phyloP scores from a whole-genome alignment of 208 protist genomes.

The Leishmania amazonensis region DNA sequence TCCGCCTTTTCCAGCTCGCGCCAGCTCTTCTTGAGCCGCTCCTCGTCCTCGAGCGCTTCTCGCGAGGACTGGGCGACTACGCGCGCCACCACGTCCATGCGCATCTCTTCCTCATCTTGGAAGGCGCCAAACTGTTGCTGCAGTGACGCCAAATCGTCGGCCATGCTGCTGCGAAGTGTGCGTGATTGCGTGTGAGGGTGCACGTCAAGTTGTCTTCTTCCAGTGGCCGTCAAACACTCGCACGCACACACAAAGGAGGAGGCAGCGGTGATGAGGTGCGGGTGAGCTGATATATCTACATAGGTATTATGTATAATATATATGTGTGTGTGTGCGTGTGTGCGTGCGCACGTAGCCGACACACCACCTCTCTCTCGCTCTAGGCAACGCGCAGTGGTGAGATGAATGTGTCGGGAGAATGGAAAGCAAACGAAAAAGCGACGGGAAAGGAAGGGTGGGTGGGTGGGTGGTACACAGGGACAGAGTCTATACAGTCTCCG shows the following conservation, averaged over 20 bases:
- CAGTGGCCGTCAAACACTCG: background rate
- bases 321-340: background rate
- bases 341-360: background rate
- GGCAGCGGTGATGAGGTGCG: background rate
- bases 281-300: background rate
- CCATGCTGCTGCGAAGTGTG: conserved; percentile 18
- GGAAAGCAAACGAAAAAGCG: background rate
- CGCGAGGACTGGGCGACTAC: conserved; percentile 41
- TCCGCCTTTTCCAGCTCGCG: conserved; percentile 39
- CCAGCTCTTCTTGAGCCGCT: conserved; percentile 41
- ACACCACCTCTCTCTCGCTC: background rate
- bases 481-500: background rate
- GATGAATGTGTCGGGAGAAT: background rate
- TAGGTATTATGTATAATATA: background rate
- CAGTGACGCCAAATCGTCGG: conserved; percentile 53
- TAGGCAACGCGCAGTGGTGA: background rate
- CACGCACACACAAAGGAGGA: background rate
- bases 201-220: background rate
- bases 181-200: background rate
- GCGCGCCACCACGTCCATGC: conserved; percentile 51
- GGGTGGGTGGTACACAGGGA: background rate
- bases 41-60: conserved; percentile 50
- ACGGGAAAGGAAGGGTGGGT: background rate
- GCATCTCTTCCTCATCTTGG: conserved; percentile 61
- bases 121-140: conserved; percentile 32